Base-by-base conservation (phyloP, 805 yeast species). In the Ogataea haglerorum region DNA sequence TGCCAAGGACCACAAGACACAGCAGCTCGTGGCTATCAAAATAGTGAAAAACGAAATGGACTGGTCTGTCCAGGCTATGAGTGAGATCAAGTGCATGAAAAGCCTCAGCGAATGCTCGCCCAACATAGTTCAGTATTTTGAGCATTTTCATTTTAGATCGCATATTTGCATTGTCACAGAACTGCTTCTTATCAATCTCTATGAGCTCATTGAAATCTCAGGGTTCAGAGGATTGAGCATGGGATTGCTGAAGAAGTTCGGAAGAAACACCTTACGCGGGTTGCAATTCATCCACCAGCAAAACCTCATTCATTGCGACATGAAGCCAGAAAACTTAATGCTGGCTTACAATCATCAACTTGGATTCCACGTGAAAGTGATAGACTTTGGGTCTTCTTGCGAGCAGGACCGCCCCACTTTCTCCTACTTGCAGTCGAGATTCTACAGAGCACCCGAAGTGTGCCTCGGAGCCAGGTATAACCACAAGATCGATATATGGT, bases 311-410 rank as follows among this genome's bases (percentile, higher is more conserved):
- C 96, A 88, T 57, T 87, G 95, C 53, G 96, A 88, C 57, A 65
- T 88, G 42, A 88, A 88, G 55, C 96, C 95, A 0, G 95, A 86
- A 53, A 88, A 88, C 60, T 67, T 88, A 26, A 78, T 86, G 80
- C 38, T 61, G 5, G 64, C 69, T 7, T 67, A 74, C 5, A 60
- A 64, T 0, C 65, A 80, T 16, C 64, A 62, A 14, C 17, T 26
- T 5, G 32, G 36, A 4, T 52, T 56, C 18, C 35, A 34, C 17
- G 68, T 86, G 35, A 86, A 84, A 52, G 70, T 88, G 23, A 84
- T 88, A 39, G 96, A 88, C 56, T 87, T 88, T 56, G 96, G 96
- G 0, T 72, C 85, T 0, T 77, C 86, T 0, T 75, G 84, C 48
- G 58, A 57, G 13, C 54, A 51, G 6, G 61, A 64, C 33, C 73